phyloP scores from a whole-genome alignment of 2,329 filamentous ascomycete genomes.

The Arthrobotrys sinensis region DNA sequence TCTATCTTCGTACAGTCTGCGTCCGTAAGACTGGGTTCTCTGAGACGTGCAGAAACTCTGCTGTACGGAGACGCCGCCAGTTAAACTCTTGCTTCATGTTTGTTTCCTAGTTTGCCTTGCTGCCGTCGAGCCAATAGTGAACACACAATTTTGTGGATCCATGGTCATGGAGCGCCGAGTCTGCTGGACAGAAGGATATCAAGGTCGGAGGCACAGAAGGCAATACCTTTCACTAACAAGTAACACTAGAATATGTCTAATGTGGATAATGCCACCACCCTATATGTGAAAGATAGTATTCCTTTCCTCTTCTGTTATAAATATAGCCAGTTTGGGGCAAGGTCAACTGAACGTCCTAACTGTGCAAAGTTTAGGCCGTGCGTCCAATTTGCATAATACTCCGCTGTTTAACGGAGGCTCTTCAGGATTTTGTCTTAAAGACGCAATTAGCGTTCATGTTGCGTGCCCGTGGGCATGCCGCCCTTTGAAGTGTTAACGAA shows the following conservation, averaged over 20 bases:
- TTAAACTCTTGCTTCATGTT: conserved; percentile 26
- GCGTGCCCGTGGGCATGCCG: conserved; percentile 33
- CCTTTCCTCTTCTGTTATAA: conserved; percentile 36
- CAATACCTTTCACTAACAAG: conserved; percentile 6
- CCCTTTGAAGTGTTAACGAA: conserved; percentile 1
- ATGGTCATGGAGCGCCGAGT: conserved; percentile 50
- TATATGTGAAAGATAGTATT: conserved; percentile 25
- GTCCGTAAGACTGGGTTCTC: conserved; percentile 18
- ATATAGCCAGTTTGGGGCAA: conserved; percentile 34
- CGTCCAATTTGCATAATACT: conserved; percentile 39
- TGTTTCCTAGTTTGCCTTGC: conserved; percentile 30
- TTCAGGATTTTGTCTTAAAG: conserved; percentile 44
- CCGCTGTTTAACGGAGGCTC: conserved; percentile 27
- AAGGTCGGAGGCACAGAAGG: conserved; percentile 6
- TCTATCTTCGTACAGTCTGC: conserved; percentile 10
- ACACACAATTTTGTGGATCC: conserved; percentile 51
- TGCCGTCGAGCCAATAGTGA: conserved; percentile 36
- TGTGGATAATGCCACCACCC: conserved; percentile 38
- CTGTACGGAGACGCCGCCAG: conserved; percentile 38
- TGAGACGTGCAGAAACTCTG: conserved; percentile 29
- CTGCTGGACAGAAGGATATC: conserved; percentile 25
- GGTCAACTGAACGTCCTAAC: conserved; percentile 34
- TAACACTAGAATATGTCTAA: conserved; percentile 27
- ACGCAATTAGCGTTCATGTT: conserved; percentile 42
- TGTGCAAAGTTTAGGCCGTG: conserved; percentile 15